Percentiles rank a stretch among this genome's conserved stretches.
Evolutionary conservation across 805 yeast species (phyloP).

Genomic region (Yarrowia alimentaria): DNA sequence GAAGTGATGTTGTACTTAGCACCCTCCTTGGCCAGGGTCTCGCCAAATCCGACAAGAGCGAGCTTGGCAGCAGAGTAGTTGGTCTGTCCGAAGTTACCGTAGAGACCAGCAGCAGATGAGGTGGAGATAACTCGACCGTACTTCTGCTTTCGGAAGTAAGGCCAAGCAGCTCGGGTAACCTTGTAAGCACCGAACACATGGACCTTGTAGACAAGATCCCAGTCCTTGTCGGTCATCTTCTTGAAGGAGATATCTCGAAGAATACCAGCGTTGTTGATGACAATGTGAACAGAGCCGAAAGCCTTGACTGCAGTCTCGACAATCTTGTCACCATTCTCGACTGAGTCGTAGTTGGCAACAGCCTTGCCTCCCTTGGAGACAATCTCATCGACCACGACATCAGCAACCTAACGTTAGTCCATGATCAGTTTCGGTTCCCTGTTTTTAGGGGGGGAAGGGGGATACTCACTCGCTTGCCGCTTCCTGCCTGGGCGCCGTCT

Average conservation of each 20-base stretch:
- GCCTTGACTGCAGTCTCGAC: slow-evolving; percentile 79
- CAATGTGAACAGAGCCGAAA: slow-evolving; percentile 84
- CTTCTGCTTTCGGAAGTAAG: slow-evolving; percentile 74
- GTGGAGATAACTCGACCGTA: slow-evolving; percentile 90
- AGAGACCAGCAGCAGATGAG: slow-evolving; percentile 95
- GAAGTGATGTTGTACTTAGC: slow-evolving; percentile 74
- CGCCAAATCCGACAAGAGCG: slow-evolving; percentile 87
- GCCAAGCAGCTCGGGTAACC: slow-evolving; percentile 90
- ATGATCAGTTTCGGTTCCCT: slow-evolving; percentile 31
- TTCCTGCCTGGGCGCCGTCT: slow-evolving; percentile 50
- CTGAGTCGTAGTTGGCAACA: slow-evolving; percentile 91
- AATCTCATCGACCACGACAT: slow-evolving; percentile 84
- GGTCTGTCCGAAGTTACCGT: slow-evolving; percentile 95
- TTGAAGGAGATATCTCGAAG: slow-evolving; percentile 82
- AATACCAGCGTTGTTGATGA: slow-evolving; percentile 94
- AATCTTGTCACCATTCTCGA: slow-evolving; percentile 78
- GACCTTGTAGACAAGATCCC: slow-evolving; percentile 75
- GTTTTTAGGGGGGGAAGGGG: neutral
- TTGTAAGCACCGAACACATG: slow-evolving; percentile 88
- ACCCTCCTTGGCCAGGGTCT: slow-evolving; percentile 95
- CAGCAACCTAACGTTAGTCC: slow-evolving; percentile 66
- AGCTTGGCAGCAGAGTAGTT: slow-evolving; percentile 93
- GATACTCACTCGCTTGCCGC: slow-evolving; percentile 30
- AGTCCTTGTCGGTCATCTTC: slow-evolving; percentile 80
- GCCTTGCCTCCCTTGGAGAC: slow-evolving; percentile 74